Evolutionary conservation across 2,329 filamentous ascomycete genomes (phyloP).

Genomic region (Arthroderma uncinatum): DNA sequence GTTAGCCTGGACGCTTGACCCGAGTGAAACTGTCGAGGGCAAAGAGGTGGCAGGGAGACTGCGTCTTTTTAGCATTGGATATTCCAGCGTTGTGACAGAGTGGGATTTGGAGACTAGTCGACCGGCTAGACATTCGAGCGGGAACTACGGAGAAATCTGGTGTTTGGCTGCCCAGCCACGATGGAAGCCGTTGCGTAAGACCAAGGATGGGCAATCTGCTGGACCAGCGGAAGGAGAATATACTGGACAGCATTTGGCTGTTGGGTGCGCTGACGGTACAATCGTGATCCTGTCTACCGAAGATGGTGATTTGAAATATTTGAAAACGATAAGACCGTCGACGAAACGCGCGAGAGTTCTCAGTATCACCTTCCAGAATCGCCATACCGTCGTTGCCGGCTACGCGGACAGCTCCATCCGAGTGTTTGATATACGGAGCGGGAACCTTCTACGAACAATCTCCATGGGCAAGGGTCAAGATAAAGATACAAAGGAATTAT

Average conservation of each 20-base stretch:
- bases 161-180: constrained; percentile 80
- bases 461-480: constrained; percentile 68
- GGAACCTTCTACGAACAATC: constrained; percentile 66
- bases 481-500: constrained; percentile 69
- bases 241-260: constrained; percentile 57
- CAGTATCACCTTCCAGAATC: constrained; percentile 80
- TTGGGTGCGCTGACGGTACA: constrained; percentile 83
- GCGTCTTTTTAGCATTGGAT: constrained; percentile 91
- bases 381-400: constrained; percentile 71
- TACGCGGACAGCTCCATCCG: constrained; percentile 96
- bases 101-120: constrained; percentile 78
- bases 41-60: constrained; percentile 58
- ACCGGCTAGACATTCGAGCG: constrained; percentile 71
- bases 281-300: constrained; percentile 78
- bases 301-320: constrained; percentile 70
- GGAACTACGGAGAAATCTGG: constrained; percentile 94
- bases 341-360: constrained; percentile 81
- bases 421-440: constrained; percentile 73
- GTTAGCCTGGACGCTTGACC: constrained; percentile 81
- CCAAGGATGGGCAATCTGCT: constrained; percentile 27
- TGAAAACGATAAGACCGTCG: constrained; percentile 63
- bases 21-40: constrained; percentile 50
- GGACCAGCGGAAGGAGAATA: constrained; percentile 30
- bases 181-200: constrained; percentile 31
- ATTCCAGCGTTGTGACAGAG: constrained; percentile 82